Conservation (phyloP, 2,329 filamentous ascomycete species). For the Thielaviopsis ethacetica region DNA sequence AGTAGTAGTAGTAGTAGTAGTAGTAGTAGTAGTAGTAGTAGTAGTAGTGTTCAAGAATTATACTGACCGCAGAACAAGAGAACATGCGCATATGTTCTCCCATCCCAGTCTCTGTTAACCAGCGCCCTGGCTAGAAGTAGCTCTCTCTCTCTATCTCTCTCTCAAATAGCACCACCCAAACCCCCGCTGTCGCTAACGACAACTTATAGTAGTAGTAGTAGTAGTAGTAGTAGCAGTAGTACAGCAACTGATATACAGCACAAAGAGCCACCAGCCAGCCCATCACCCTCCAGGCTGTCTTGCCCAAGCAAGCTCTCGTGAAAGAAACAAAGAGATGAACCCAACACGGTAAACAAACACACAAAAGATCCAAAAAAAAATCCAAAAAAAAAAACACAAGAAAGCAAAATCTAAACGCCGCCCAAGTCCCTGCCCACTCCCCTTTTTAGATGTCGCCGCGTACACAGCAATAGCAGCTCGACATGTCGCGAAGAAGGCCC, state of each 20-base stretch:
- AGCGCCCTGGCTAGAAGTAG: too few relatives aligned
- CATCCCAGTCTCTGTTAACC: background rate
- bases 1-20: too few relatives aligned
- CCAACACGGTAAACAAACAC: background rate
- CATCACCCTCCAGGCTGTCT: background rate
- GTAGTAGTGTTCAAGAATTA: too few relatives aligned
- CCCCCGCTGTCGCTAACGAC: too few relatives aligned
- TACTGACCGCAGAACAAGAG: background rate
- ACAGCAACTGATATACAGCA: background rate
- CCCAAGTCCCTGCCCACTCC: background rate
- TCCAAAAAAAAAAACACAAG: background rate
- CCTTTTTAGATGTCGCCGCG: background rate
- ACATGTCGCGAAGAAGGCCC: background rate
- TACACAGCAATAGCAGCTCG: background rate
- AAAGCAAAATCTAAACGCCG: conserved; percentile 1
- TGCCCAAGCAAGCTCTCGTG: background rate
- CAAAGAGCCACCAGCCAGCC: background rate
- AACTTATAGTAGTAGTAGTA: too few relatives aligned
- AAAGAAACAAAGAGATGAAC: background rate
- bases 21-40: too few relatives aligned
- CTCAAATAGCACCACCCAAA: background rate
- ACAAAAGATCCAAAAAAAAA: background rate
- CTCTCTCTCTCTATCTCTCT: background rate
- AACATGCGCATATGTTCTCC: background rate
- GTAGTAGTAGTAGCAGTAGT: too few relatives aligned